A percentile compares a stretch with the other conserved stretches of the same genome.
phyloP scores from a whole-genome alignment of 225 moss, liverwort and hornwort species.

The Sphagnum contortum region DNA sequence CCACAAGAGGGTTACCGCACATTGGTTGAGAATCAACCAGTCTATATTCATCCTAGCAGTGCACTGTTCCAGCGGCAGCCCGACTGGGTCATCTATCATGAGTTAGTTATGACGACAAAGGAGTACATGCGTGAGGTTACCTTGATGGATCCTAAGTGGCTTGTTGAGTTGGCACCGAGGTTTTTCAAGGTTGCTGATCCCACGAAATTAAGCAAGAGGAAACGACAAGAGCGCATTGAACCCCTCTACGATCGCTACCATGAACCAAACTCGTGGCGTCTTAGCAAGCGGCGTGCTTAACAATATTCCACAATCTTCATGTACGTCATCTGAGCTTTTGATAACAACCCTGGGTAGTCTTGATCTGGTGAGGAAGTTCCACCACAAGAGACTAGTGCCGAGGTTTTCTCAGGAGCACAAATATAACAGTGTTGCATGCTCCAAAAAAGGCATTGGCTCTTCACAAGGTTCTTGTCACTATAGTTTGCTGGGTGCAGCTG shows the following conservation, averaged over 20 bases:
- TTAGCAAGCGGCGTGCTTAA: conserved; percentile 92
- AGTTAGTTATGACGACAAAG: conserved; percentile 97
- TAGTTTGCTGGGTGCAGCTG: no score
- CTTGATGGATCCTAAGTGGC: conserved; percentile 93
- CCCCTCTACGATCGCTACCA: conserved; percentile 93
- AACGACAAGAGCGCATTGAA: conserved; percentile 92
- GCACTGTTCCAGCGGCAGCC: conserved; percentile 95
- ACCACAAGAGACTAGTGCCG: no score
- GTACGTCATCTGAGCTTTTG: no score
- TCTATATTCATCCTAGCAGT: conserved; percentile 96
- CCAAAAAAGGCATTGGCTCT: no score
- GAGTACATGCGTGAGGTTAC: conserved; percentile 99
- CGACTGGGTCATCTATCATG: conserved; percentile 99
- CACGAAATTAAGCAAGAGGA: conserved; percentile 96
- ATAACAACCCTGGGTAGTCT: no score
- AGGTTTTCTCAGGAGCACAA: no score
- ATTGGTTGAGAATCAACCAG: conserved; percentile 90
- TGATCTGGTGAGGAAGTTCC: no score
- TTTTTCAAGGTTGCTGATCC: conserved; percentile 98
- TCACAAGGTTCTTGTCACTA: no score
- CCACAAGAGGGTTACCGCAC: conserved; percentile 97
- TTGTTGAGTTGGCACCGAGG: conserved; percentile 89
- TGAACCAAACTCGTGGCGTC: conserved; percentile 98
- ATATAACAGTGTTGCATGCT: no score
- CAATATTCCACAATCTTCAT: no score